Percentiles rank a stretch among this genome's conserved stretches.
These are phyloP conservation scores for Myriangium duriaei DNA, from an alignment of 2,329 filamentous ascomycete species.

Conservation along the genomic window DNA sequence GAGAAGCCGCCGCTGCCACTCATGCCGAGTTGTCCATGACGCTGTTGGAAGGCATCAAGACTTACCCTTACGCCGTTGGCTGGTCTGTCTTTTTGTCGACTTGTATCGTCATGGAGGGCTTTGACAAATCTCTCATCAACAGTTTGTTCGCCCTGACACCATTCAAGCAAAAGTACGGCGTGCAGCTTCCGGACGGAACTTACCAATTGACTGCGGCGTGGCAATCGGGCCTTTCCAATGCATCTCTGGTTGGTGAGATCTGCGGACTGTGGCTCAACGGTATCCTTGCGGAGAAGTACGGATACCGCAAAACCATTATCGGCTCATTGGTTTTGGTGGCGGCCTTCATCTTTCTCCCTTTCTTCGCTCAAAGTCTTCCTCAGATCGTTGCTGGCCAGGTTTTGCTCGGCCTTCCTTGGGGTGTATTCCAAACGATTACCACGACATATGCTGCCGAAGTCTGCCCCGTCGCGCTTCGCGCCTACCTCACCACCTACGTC, in stretches of 20 bases:
- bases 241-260: conserved; percentile 50
- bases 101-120: conserved; percentile 30
- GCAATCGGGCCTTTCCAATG: conserved; percentile 46
- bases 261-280: conserved; percentile 56
- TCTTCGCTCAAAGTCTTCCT: conserved; percentile 27
- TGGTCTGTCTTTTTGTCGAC: conserved; percentile 28
- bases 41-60: conserved; percentile 20
- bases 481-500: conserved; percentile 47
- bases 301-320: conserved; percentile 42
- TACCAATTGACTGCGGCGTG: conserved; percentile 42
- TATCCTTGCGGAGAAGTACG: conserved; percentile 43
- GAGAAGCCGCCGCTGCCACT: conserved; percentile 19
- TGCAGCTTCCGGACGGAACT: conserved; percentile 24
- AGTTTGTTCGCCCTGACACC: conserved; percentile 23
- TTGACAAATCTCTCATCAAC: conserved; percentile 26
- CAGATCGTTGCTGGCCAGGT: conserved; percentile 19
- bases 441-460: conserved; percentile 57
- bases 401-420: conserved; percentile 12
- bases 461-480: conserved; percentile 45
- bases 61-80: conserved; percentile 24
- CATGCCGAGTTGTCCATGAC: conserved; percentile 24
- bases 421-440: conserved; percentile 21
- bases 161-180: conserved; percentile 29
- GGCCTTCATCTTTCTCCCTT: conserved; percentile 40
- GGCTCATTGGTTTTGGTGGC: conserved; percentile 41